Evolutionary conservation across 1,284 basidiomycete species (phyloP).

Genomic region (Fomitopsis betulina): DNA sequence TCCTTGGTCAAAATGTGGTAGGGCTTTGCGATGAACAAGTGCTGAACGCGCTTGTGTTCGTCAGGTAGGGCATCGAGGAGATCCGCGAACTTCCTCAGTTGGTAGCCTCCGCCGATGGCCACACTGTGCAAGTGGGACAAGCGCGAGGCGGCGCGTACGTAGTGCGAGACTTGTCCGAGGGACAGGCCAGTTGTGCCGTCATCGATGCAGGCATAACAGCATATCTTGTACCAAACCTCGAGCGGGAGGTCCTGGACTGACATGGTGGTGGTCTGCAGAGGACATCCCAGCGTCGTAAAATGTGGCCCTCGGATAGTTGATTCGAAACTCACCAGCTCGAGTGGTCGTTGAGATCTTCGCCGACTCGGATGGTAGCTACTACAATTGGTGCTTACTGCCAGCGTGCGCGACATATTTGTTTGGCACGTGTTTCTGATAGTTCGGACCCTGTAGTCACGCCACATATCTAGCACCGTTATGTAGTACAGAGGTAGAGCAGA

Average conservation of each 20-base stretch:
- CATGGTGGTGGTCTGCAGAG: neutral
- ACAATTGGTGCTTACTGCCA: too few species aligned
- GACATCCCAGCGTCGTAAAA: neutral
- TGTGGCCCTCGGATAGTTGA: too few species aligned
- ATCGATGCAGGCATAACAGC: slow-evolving; percentile 3
- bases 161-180: slow-evolving; percentile 2
- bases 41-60: neutral
- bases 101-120: neutral
- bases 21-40: neutral
- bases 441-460: too few species aligned
- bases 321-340: too few species aligned
- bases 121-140: neutral
- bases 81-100: neutral
- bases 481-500: too few species aligned
- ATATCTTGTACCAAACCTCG: slow-evolving; percentile 3
- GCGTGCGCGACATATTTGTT: too few species aligned
- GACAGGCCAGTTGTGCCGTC: slow-evolving; percentile 2
- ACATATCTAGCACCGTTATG: too few species aligned
- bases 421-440: too few species aligned
- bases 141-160: neutral
- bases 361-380: too few species aligned
- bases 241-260: neutral
- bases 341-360: too few species aligned
- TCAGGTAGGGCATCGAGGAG: neutral
- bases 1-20: neutral